phyloP scores from a whole-genome alignment of 257 asterid species.

The Nicotiana undulata region DNA sequence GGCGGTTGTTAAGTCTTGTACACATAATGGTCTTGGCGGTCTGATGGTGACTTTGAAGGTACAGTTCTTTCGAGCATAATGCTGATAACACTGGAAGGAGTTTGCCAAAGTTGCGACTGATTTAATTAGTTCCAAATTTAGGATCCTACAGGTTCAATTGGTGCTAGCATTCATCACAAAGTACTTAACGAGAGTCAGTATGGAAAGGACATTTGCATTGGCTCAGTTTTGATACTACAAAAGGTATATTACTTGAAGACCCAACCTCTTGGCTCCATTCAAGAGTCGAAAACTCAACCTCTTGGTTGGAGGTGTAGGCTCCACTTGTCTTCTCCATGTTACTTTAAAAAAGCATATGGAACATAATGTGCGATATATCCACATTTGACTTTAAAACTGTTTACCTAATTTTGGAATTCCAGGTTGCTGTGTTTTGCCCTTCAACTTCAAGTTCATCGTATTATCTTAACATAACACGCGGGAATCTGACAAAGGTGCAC shows the following conservation, averaged over 20 bases:
- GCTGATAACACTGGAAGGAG: not conserved
- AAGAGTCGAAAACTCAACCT: not conserved
- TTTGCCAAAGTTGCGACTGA: slow-evolving; percentile 16
- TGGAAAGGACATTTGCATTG: slow-evolving; percentile 50
- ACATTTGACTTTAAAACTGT: not conserved
- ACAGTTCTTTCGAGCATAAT: not conserved
- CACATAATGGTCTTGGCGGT: slow-evolving; percentile 74
- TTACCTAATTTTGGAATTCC: slow-evolving; percentile 24
- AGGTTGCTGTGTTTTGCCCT: slow-evolving; percentile 81
- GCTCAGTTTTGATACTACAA: slow-evolving; percentile 64
- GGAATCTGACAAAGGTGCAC: slow-evolving; percentile 62
- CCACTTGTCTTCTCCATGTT: not conserved
- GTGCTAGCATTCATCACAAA: slow-evolving; percentile 77
- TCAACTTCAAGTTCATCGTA: slow-evolving; percentile 47
- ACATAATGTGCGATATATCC: not conserved
- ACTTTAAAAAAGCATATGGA: not conserved
- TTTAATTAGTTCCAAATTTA: slow-evolving; percentile 20
- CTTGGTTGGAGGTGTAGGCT: not conserved
- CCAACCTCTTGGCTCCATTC: not conserved
- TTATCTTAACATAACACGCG: slow-evolving; percentile 68
- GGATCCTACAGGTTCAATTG: slow-evolving; percentile 90
- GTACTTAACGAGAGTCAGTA: slow-evolving; percentile 50
- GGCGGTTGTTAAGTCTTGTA: slow-evolving; percentile 70
- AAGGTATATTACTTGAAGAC: slow-evolving; percentile 27
- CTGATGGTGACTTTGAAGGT: slow-evolving; percentile 73